Evolutionary conservation across 2,329 filamentous ascomycete genomes (phyloP).

Genomic region (Alternaria sp.): DNA sequence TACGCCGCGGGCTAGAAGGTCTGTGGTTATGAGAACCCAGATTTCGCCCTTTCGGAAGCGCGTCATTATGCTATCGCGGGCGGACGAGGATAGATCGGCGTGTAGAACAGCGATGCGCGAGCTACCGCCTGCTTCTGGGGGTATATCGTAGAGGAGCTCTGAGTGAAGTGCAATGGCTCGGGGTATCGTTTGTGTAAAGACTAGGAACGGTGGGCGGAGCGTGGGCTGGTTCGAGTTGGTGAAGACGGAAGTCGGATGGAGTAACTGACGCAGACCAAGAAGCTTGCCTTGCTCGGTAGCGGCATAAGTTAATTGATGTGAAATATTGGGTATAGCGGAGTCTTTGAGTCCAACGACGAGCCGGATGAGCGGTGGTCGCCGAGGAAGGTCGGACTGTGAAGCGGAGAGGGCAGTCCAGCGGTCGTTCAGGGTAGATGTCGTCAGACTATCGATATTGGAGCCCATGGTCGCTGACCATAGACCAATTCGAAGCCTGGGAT

Average conservation of each 20-base stretch:
- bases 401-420: constrained; percentile 42
- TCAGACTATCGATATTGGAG: constrained; percentile 85
- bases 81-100: constrained; percentile 79
- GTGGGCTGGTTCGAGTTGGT: constrained; percentile 56
- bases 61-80: constrained; percentile 83
- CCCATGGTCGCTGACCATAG: constrained; percentile 98
- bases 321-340: constrained; percentile 90
- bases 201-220: constrained; percentile 86
- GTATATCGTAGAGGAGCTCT: constrained; percentile 94
- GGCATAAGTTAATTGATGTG: constrained; percentile 88
- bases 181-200: constrained; percentile 96
- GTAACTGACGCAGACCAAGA: constrained; percentile 85
- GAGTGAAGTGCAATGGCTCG: constrained; percentile 86
- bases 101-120: constrained; percentile 89
- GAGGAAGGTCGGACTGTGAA: constrained; percentile 52
- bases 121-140: constrained; percentile 83
- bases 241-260: constrained; percentile 74
- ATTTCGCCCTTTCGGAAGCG: constrained; percentile 91
- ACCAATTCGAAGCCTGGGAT: constrained; percentile 74
- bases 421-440: constrained; percentile 66
- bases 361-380: constrained; percentile 69
- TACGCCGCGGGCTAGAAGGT: constrained; percentile 88
- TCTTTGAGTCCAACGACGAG: constrained; percentile 97
- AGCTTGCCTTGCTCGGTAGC: constrained; percentile 95
- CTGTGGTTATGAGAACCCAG: constrained; percentile 96